Evolutionary conservation across 2,329 filamentous ascomycete genomes (phyloP), one percentile per base, ranked within the genome.

Genomic region (Aspergillus fijiensis): DNA sequence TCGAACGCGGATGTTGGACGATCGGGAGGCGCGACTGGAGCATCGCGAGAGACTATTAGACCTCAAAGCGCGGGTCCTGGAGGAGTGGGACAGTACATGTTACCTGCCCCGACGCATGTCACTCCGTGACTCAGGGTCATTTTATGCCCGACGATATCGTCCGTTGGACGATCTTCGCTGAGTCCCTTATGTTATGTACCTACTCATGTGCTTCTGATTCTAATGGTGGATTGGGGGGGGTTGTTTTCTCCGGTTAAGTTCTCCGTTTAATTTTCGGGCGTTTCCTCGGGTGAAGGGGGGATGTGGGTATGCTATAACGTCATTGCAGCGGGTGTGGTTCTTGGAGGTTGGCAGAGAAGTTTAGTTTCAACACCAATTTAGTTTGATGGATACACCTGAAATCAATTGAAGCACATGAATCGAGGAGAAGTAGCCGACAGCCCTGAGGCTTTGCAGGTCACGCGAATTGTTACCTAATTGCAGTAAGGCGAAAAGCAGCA

Each of bases 1-100:
- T 27, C 67, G 71, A 9, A 67, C 58, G 51, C 70, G 67, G 39
- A 65, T 72, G 50, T 68, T 74, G 42, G 66, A 68, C 27, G 64
- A 70, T 14, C 68, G 69, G 29, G 70, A 72, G 54, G 66, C 68
- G 42, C 58, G 64, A 19, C 57, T 72, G 55, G 65, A 67, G 49
- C 63, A 61, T 14, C 67, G 69, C 27, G 69, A 72, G 61, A 65
- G 63, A 35, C 49, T 65, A 12, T 50, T 70, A 31, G 65, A 67
- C 14, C 51, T 57, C 39, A 67, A 63, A n/a, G 59, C 62, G 3
- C 59, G 65, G 52, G 62, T 65, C 55, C 58, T 69, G 45, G 66
- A 69, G 45, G 63, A 48, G 39, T 50, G 62, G 50, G 59, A 60
- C 10, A 57, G 56, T n/a, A 57, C 59, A 6, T 47, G 60, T 27